Base-by-base conservation (phyloP, 768 basidiomycete species). In the Xerocomellus amylosporus region DNA sequence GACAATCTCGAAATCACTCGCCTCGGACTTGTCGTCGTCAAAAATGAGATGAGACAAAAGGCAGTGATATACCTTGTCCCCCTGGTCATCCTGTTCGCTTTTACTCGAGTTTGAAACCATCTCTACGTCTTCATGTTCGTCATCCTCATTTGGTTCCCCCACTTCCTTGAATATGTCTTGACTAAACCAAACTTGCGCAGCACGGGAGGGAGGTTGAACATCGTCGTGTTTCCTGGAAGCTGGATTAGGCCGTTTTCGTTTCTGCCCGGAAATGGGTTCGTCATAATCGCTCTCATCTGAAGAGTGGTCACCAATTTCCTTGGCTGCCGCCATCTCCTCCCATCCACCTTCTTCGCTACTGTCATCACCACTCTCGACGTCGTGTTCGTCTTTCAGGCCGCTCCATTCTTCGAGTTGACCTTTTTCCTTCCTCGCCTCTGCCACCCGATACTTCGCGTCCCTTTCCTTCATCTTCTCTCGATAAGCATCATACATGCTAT, bases 111-210 rank as follows among this genome's bases (percentile, higher is more conserved):
- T 74, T 20, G 57, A 60, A 19, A 36, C 7, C 64, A 62, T 67
- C 9, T 67, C 70, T 1, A 61, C 49, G 20, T 69, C 65, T 24
- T 60, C 64, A 26, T 49, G 30, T 4, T 60, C 67, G 39, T 61
- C 60, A 7, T 64, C 67, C 31, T 73, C 75, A 31, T 62, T 63
- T 14, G 74, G 71, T 39, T 76, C 74, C 10, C 69, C 69, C 33
- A 77, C 65, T 6, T 68, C 79, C 46, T 84, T 79, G 77, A 99
- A 99, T 41, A 97, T 72, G 47, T 89, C 88, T 71, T 97, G 96
- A 59, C 89, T 87, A 73, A 98, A 99, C 97, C 97, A 99, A n/a
- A 98, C 69, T 62, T 87, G 81, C 2, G 93, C 82, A 42, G 85
- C 78, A 43, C 79, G 79, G 61, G 79, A 84, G 1, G 66, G 62